Base-by-base conservation (phyloP, 345 rosid species). In the Dovyalis caffra region DNA sequence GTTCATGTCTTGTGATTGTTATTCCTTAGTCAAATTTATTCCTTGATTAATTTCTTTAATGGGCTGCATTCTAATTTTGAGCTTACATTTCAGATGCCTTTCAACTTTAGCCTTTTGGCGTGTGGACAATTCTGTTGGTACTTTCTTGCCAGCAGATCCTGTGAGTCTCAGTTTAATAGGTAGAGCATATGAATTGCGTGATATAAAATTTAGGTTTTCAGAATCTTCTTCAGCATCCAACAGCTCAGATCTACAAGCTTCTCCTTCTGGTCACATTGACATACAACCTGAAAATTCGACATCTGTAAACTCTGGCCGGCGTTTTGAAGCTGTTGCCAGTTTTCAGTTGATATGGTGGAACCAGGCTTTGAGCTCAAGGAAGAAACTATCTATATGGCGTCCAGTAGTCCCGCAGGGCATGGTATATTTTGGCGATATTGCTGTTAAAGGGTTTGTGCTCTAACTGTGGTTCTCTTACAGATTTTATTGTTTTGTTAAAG, bases 351-450 rank as follows among this genome's bases (percentile, higher is more conserved):
- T 95, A 74, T 95, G 99, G 99, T 93, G 90, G 94, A 91, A 95
- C 82, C 85, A 78, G 71, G 86, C 82, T 73, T 80, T 93, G 78
- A 88, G 82, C 80, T 86, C 93, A 67, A 87, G 91, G 80, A 91
- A 93, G 81, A 84, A 88, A 82, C 64, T 93, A 66, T 95, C 99
- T 6, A 72, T 95, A 79, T 95, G 99, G 99, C 97, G 97, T 53
- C 99, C 98, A 5, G 72, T 80, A 3, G 86, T 91, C 76, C 82
- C 96, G 43, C 89, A 83, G 34, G 94, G 97, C 72, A 87, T 89
- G 93, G 94, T 89, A 45, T 95, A 85, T 87, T 95, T 95, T 72
- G 97, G 99, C 71, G 99, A 95, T 86, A 84, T 93, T 80, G 97
- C 97, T 79, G 89, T 95, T 82, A 85, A 83, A 79, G 99, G 99